These are phyloP conservation scores for Rhododendron ovatum DNA, from an alignment of 148 eudicot genomes.

Conservation along the genomic window DNA sequence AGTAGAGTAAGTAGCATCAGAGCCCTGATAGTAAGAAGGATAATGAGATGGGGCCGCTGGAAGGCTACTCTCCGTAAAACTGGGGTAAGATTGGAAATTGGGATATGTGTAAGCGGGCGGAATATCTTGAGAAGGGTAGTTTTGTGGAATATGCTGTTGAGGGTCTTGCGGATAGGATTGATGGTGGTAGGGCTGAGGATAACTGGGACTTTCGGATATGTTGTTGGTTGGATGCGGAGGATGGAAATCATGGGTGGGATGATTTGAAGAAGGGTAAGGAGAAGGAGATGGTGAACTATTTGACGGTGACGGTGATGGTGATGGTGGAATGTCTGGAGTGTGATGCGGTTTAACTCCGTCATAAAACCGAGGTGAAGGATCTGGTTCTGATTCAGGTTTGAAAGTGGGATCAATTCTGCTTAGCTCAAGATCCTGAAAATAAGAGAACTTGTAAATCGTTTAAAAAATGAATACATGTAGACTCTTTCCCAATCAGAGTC, in stretches of 20 bases:
- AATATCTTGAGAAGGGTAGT: slow-evolving; percentile 53
- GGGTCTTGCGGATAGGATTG: slow-evolving; percentile 49
- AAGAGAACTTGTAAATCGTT: no score
- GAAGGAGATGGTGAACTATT: slow-evolving; percentile 35
- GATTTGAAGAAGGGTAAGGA: slow-evolving; percentile 34
- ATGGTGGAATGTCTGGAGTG: slow-evolving; percentile 29
- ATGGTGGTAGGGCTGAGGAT: slow-evolving; percentile 50
- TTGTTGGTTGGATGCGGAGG: slow-evolving; percentile 32
- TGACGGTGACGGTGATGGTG: slow-evolving; percentile 8
- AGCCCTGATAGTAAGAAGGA: slow-evolving; percentile 59
- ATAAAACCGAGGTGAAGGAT: slow-evolving; percentile 35
- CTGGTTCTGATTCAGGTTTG: slow-evolving; percentile 33
- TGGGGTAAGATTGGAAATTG: slow-evolving; percentile 84
- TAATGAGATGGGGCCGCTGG: slow-evolving; percentile 64
- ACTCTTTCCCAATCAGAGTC: no score
- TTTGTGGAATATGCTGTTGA: slow-evolving; percentile 50
- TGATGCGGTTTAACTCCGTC: slow-evolving; percentile 36
- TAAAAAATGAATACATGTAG: no score
- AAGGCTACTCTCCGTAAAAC: slow-evolving; percentile 71
- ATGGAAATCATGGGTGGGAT: slow-evolving; percentile 50
- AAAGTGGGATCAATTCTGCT: slow-evolving; percentile 32
- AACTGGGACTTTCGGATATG: slow-evolving; percentile 42
- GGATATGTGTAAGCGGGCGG: slow-evolving; percentile 46
- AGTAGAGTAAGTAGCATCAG: slow-evolving; percentile 56
- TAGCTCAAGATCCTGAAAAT: slow-evolving; percentile 43